Evolutionary conservation across 192 early-diverging fungal genomes (phyloP).

Genomic region (Martensiomyces pterosporus): DNA sequence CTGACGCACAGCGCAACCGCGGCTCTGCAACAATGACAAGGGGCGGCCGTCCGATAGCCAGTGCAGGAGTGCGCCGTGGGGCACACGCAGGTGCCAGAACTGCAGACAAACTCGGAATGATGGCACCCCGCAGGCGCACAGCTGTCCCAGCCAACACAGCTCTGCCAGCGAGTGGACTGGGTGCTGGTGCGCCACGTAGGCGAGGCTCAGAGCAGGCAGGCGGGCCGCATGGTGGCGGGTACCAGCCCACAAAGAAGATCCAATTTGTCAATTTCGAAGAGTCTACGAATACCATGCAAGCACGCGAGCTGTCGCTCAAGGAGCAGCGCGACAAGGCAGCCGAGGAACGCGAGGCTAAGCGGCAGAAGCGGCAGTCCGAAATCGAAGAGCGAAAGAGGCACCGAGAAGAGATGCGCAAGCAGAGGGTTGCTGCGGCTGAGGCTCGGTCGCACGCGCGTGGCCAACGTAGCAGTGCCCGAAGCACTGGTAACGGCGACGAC

Average conservation of each 20-base stretch:
- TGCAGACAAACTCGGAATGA: slow-evolving; percentile 22
- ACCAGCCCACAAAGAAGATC: slow-evolving; percentile 12
- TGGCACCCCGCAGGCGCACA: slow-evolving; percentile 11
- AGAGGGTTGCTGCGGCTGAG: slow-evolving; percentile 8
- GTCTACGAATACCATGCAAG: slow-evolving; percentile 10
- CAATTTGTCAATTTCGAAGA: slow-evolving; percentile 22
- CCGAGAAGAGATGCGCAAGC: slow-evolving; percentile 20
- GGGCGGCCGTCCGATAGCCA: slow-evolving; percentile 1
- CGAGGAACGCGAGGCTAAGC: slow-evolving; percentile 27
- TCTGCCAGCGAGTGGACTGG: slow-evolving; percentile 13
- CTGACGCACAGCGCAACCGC: not conserved
- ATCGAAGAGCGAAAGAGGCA: slow-evolving; percentile 27
- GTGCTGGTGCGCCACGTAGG: not conserved
- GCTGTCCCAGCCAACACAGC: slow-evolving; percentile 16
- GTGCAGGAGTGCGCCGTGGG: slow-evolving; percentile 13
- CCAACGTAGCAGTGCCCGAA: not conserved
- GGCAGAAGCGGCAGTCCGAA: slow-evolving; percentile 20
- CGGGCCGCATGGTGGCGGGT: too few species aligned
- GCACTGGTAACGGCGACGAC: not conserved
- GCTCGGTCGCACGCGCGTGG: slow-evolving; percentile 1
- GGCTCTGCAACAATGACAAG: too few species aligned
- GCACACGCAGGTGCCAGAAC: not conserved
- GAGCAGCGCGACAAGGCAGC: slow-evolving; percentile 10
- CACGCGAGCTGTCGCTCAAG: slow-evolving; percentile 25
- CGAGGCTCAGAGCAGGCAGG: slow-evolving; percentile 1